A percentile compares a stretch with the other conserved stretches of the same genome.
These are phyloP conservation scores for Tetradesmus obliquus DNA, from an alignment of 139 green algal species.

Conservation along the genomic window DNA sequence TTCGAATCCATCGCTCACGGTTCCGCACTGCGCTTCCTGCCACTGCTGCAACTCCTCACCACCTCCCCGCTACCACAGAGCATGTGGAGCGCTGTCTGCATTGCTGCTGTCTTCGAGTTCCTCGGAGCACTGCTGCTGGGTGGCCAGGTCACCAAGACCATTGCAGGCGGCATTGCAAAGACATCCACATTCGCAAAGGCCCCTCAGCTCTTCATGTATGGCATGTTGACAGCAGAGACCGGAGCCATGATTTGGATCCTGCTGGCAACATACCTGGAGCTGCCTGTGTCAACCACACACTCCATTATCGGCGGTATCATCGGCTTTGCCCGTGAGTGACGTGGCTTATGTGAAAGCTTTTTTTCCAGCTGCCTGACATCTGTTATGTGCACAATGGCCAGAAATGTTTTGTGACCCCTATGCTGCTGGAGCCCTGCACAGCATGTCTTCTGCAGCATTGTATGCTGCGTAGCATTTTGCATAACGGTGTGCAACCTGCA, in stretches of 20 bases:
- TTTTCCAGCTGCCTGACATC: background rate
- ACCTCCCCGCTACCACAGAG: background rate
- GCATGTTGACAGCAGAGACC: constrained; percentile 59
- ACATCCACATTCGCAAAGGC: constrained; percentile 13
- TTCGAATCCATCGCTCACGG: too few relatives aligned
- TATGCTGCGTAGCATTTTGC: too few relatives aligned
- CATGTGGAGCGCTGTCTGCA: constrained; percentile 42
- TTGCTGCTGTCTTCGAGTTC: constrained; percentile 63
- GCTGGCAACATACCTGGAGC: constrained; percentile 67
- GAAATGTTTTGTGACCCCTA: too few relatives aligned
- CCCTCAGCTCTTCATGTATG: constrained; percentile 44
- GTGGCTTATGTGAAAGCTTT: background rate
- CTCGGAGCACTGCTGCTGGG: constrained; percentile 22
- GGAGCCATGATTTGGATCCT: constrained; percentile 58
- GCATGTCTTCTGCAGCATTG: too few relatives aligned
- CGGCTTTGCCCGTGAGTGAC: constrained; percentile 39
- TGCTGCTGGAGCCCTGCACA: too few relatives aligned
- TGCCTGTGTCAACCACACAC: constrained; percentile 80
- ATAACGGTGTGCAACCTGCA: background rate
- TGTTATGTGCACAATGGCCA: background rate
- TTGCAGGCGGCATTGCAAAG: constrained; percentile 44
- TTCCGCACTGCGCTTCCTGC: background rate
- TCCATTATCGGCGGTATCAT: constrained; percentile 62
- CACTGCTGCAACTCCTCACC: background rate
- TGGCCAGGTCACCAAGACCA: constrained; percentile 38